These are phyloP conservation scores for Madurella fahalii DNA, from an alignment of 2,329 filamentous ascomycete species.

Conservation along the genomic window DNA sequence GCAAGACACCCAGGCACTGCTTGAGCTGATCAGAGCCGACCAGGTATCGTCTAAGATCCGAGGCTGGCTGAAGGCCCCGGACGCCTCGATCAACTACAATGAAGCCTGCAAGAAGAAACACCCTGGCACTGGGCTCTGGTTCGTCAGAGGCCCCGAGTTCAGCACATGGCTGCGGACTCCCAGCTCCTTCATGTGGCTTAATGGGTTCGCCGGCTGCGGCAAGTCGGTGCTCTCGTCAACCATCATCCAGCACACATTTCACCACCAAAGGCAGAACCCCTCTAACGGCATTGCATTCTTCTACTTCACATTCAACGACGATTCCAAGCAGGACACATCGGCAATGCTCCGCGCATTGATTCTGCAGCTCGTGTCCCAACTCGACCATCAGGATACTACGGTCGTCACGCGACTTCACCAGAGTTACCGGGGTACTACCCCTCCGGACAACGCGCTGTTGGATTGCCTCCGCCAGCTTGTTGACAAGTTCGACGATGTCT, in stretches of 20 bases:
- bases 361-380: constrained; percentile 32
- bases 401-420: constrained; percentile 21
- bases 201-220: constrained; percentile 38
- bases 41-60: constrained; percentile 28
- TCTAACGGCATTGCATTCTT: constrained; percentile 34
- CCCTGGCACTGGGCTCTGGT: constrained; percentile 34
- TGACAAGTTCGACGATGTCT: constrained; percentile 29
- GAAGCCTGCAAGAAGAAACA: constrained; percentile 31
- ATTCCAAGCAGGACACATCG: constrained; percentile 30
- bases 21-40: constrained; percentile 26
- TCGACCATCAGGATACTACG: constrained; percentile 15
- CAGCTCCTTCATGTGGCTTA: constrained; percentile 37
- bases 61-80: constrained; percentile 35
- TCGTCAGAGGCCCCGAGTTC: constrained; percentile 26
- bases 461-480: constrained; percentile 26
- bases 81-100: constrained; percentile 34
- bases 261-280: constrained; percentile 15
- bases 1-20: constrained; percentile 27
- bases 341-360: constrained; percentile 33
- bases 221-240: constrained; percentile 39
- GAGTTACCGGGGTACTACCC: constrained; percentile 17
- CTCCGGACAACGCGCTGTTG: constrained; percentile 22
- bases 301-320: constrained; percentile 39
- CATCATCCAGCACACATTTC: constrained; percentile 26
- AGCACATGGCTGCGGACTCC: constrained; percentile 27